A percentile compares a stretch with the other conserved stretches of the same genome.
phyloP scores from a whole-genome alignment of 495 filamentous ascomycete genomes.

The Xylaria palmicola region DNA sequence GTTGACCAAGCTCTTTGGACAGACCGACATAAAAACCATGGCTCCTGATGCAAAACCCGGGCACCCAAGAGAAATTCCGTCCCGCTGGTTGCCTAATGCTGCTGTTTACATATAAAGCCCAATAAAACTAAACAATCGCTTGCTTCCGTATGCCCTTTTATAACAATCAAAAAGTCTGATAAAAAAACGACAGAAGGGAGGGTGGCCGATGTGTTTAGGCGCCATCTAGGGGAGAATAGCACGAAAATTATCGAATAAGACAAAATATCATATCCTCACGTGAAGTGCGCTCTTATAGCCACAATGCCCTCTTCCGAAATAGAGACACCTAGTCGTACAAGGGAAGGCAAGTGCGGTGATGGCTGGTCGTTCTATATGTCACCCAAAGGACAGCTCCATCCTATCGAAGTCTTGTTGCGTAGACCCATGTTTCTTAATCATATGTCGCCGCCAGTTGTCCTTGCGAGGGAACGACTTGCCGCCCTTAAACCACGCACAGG shows the following conservation, averaged over 20 bases:
- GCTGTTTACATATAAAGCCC: slow-evolving; percentile 8
- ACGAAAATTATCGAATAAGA: neutral
- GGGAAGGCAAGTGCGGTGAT: neutral
- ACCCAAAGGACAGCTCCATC: slow-evolving; percentile 28
- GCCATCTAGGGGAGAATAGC: neutral
- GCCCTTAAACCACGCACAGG: slow-evolving; percentile 47
- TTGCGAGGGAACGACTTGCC: slow-evolving; percentile 52
- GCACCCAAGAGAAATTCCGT: slow-evolving; percentile 3
- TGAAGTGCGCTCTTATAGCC: neutral
- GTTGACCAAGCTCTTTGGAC: neutral
- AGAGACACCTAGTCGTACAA: neutral
- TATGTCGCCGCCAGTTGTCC: slow-evolving; percentile 53
- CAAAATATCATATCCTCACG: neutral
- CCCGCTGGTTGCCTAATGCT: neutral
- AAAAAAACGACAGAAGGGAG: neutral
- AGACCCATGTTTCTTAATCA: slow-evolving; percentile 47
- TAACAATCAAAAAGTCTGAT: neutral
- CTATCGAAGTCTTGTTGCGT: slow-evolving; percentile 24
- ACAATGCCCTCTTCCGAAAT: neutral
- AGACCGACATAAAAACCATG: neutral
- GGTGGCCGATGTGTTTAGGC: neutral
- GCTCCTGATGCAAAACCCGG: neutral
- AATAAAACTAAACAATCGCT: slow-evolving; percentile 12
- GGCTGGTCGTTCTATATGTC: neutral
- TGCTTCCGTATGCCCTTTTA: slow-evolving; percentile 13